Percentiles rank a stretch among this genome's conserved stretches.
Conservation (phyloP, 2,329 filamentous ascomycete genomes). For the Dissoconium aciculare region DNA sequence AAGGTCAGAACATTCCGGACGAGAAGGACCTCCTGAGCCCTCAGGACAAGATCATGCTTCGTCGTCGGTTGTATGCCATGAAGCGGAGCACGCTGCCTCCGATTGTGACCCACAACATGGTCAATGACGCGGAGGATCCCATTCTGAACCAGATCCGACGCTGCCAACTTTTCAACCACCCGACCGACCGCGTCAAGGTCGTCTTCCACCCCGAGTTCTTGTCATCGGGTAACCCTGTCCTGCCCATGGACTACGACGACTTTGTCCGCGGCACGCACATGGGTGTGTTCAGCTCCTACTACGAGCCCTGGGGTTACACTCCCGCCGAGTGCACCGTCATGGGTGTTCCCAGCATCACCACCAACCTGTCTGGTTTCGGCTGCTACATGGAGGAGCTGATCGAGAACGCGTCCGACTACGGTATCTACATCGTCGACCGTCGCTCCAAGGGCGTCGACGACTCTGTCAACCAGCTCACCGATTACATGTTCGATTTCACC, state of each 20-base stretch:
- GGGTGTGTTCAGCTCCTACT: conserved; percentile 93
- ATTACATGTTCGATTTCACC: conserved; percentile 87
- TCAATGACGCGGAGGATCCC: conserved; percentile 83
- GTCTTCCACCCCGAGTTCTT: conserved; percentile 97
- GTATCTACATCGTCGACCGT: conserved; percentile 97
- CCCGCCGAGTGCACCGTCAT: conserved; percentile 97
- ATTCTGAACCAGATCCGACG: conserved; percentile 91
- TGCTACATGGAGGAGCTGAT: conserved; percentile 99
- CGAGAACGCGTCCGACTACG: conserved; percentile 93
- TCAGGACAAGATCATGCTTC: conserved; percentile 82
- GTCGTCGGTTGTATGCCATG: conserved; percentile 88
- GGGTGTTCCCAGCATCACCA: conserved; percentile 96
- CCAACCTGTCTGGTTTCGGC: conserved; percentile 91
- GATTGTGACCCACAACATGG: conserved; percentile 98
- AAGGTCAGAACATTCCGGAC: conserved; percentile 82
- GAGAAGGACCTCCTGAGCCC: conserved; percentile 90
- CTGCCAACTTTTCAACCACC: conserved; percentile 94
- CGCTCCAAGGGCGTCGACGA: conserved; percentile 92
- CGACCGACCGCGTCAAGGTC: conserved; percentile 87
- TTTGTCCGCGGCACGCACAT: conserved; percentile 95
- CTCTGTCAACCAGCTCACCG: conserved; percentile 85
- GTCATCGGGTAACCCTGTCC: conserved; percentile 85
- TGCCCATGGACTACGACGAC: conserved; percentile 94
- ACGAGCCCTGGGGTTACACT: conserved; percentile 98
- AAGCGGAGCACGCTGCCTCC: conserved; percentile 81